Evolutionary conservation across 2,329 filamentous ascomycete species (phyloP), one percentile per base, ranked within the genome.

Genomic region (Blastomyces silverae): DNA sequence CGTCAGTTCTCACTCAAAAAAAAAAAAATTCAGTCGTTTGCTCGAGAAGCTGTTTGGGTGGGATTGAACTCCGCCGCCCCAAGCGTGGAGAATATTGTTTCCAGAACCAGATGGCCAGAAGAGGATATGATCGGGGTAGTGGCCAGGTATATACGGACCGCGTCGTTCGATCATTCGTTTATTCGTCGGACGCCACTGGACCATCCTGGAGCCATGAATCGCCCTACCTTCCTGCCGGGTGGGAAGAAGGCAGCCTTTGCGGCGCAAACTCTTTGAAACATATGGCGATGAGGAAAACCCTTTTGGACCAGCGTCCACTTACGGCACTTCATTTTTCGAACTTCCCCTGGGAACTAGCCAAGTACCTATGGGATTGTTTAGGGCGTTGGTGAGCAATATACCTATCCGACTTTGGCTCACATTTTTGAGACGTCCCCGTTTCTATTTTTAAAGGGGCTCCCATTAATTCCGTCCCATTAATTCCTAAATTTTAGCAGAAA

Each of bases 341-440:
- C 52, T 64, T 80, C 1, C 78, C 77, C 1, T 80, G 77, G 78
- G 65, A 66, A 22, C 66, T 80, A 58, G 78, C 78, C 1, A 67
- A 70, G 53, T 72, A 75, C 52, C 65, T 81, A 8, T 80, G 79
- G 78, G 70, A 77, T 15, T 73, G 70, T 60, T 64, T 80, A 20
- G 66, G 71, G 3, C 68, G 67, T 60, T 74, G 72, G 79, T 79
- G 68, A 67, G 74, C 62, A 42, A 39, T 31, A 59, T 2, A 31
- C 25, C n/a, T 25, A 22, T 56, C 37, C 31, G 13, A 3, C 15
- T 39, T 39, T 22, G 1, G 37, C 37, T 39, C 37, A 39, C n/a
- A 2, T 37, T 58, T 22, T 1, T n/a, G 4, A 28, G 39, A n/a
- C 20, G 2, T 53, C 6, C 50, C 22, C 13, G 4, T 53, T 53